phyloP scores from a whole-genome alignment of 208 protist species.

The Polymyxa betae region DNA sequence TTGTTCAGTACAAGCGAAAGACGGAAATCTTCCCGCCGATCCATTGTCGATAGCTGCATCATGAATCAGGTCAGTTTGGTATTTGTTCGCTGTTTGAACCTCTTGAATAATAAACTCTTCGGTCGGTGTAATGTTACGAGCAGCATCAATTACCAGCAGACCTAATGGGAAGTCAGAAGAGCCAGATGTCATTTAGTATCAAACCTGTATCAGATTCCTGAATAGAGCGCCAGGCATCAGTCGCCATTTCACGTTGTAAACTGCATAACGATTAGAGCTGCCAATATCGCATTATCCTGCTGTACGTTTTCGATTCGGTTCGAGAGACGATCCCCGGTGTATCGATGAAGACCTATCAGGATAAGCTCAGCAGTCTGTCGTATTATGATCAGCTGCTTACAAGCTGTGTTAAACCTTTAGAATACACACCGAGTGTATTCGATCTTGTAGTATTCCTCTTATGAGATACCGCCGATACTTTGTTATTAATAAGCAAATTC shows the following conservation, averaged over 20 bases:
- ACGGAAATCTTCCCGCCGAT: background rate
- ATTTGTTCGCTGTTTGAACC: background rate
- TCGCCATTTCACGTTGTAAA: background rate
- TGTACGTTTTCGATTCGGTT: background rate
- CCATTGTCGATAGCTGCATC: background rate
- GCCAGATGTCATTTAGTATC: background rate
- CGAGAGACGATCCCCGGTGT: slow-evolving; percentile 10
- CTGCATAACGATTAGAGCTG: background rate
- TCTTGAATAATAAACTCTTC: slow-evolving; percentile 2
- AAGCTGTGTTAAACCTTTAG: slow-evolving; percentile 31
- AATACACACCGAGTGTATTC: slow-evolving; percentile 1
- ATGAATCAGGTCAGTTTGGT: too few relatives aligned
- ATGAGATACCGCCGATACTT: slow-evolving; percentile 7
- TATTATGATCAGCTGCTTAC: background rate
- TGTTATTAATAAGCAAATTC: slow-evolving; percentile 38
- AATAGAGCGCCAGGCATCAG: background rate
- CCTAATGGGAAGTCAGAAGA: background rate
- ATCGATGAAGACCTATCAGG: background rate
- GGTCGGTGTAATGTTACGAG: background rate
- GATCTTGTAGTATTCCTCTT: background rate
- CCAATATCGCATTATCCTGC: background rate
- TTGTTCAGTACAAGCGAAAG: slow-evolving; percentile 53
- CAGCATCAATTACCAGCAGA: slow-evolving; percentile 22
- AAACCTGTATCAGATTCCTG: background rate
- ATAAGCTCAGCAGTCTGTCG: background rate